These are phyloP conservation scores for Orbilia ellipsospora DNA, from an alignment of 2,329 filamentous ascomycete species.

Conservation along the genomic window DNA sequence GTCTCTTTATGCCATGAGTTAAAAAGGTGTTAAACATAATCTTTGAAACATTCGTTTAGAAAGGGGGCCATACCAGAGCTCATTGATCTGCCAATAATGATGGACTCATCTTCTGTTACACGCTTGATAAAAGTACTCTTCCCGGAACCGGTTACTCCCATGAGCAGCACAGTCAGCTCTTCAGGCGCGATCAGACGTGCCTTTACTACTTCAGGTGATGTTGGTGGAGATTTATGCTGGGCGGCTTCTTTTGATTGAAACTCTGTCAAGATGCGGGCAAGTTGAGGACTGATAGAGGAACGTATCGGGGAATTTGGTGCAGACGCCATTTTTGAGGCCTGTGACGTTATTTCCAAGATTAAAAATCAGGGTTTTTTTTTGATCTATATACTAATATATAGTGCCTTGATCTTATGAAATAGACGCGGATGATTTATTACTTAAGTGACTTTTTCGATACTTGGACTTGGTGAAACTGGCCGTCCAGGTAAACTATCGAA, in stretches of 20 bases:
- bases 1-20: constrained; percentile 6
- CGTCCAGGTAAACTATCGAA: no score
- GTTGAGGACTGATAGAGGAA: constrained; percentile 7
- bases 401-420: no score
- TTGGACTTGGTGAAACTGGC: no score
- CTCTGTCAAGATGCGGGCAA: constrained; percentile 8
- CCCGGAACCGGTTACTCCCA: constrained; percentile 61
- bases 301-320: constrained; percentile 1
- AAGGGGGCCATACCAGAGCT: constrained; percentile 57
- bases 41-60: no score
- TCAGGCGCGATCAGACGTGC: not conserved
- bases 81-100: constrained; percentile 61
- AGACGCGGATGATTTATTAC: no score
- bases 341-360: not conserved
- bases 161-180: constrained; percentile 6
- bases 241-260: constrained; percentile 1
- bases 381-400: no score
- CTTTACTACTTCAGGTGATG: constrained; percentile 1
- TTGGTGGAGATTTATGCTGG: not conserved
- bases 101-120: constrained; percentile 59
- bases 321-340: not conserved
- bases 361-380: no score
- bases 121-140: constrained; percentile 62
- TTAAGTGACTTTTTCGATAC: no score
- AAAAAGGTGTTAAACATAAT: not conserved